phyloP scores from a whole-genome alignment of 257 asterid genomes.

The Ophiorrhiza pumila region DNA sequence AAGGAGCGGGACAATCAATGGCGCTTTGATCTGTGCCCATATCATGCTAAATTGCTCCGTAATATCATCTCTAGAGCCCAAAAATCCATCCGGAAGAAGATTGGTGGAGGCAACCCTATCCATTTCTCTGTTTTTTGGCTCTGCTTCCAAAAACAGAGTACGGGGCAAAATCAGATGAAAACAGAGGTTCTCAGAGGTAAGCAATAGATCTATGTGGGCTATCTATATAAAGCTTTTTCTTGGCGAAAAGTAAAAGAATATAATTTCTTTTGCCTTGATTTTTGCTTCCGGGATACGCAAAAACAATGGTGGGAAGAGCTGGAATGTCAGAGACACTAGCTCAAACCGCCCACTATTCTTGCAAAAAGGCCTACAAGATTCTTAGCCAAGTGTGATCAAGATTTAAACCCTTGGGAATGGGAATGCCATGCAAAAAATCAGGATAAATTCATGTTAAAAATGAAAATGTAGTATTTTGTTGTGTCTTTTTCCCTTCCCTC shows the following conservation, averaged over 20 bases:
- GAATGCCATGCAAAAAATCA: constrained; percentile 3
- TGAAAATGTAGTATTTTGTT: neutral
- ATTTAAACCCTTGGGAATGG: constrained; percentile 17
- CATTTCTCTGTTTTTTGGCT: constrained; percentile 44
- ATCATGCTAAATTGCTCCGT: constrained; percentile 43
- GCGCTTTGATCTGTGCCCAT: constrained; percentile 81
- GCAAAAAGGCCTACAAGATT: constrained; percentile 12
- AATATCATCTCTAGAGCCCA: constrained; percentile 46
- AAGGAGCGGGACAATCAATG: constrained; percentile 77
- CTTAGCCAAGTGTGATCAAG: neutral
- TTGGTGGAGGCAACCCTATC: constrained; percentile 38
- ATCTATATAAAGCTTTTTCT: constrained; percentile 22
- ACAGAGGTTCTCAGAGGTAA: constrained; percentile 25
- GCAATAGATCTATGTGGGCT: constrained; percentile 20
- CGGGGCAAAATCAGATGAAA: constrained; percentile 19
- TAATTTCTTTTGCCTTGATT: constrained; percentile 10
- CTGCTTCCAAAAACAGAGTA: constrained; percentile 9
- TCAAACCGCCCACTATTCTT: constrained; percentile 27
- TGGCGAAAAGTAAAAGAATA: constrained; percentile 44
- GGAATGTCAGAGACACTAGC: constrained; percentile 68
- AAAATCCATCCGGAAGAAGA: constrained; percentile 41
- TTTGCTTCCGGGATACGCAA: constrained; percentile 55
- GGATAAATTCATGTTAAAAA: neutral
- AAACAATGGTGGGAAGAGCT: constrained; percentile 43
- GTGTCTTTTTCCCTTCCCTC: neutral